Evolutionary conservation across 169 alveolate species (phyloP), one percentile per base, ranked within the genome.

Genomic region (Plasmodium coatneyi): DNA sequence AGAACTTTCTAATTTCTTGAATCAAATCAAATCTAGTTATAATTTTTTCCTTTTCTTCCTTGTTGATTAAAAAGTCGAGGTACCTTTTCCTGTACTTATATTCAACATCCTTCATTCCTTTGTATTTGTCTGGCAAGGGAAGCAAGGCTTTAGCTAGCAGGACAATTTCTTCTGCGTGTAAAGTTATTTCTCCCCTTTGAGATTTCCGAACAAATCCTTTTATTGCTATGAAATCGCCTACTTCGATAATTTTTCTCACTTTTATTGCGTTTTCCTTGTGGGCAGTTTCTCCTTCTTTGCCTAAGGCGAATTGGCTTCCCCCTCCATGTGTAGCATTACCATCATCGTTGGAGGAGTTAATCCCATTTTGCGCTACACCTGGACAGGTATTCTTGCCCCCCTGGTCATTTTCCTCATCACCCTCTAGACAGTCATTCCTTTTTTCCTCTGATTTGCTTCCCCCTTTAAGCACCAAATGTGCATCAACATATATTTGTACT

Each of bases 21-120:
- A 96, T 97, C 28, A 97, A 92, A 71, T 95, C 76, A 84, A 96
- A 93, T 95, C 98, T 95, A 28, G 95, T 95, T 5, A 87, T 80
- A 92, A 97, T 97, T 41, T 95, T 96, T 46, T 96, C 96, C 93
- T 95, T 96, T n/a, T 92, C 96, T 56, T 86, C 94, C 10, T 87
- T 92, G 81, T 96, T 97, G 92, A 95, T 96, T 80, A 97, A 95
- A 71, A 97, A 93, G 86, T 97, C 99, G 72, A 97, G 95, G 92
- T 97, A 97, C 92, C 99, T 96, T 91, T 96, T 96, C 95, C 96
- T 95, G 92, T 95, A 97, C 95, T 97, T 96, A 30, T 96, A 95
- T 71, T 97, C 97, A 49, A 95, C 89, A 82, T 96, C 97, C 92
- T 96, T 96, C 72, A 96, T 94, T 7, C 97, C 97, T 79, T 90